Evolutionary conservation across 2,329 filamentous ascomycete species (phyloP).

Genomic region (Trichoderma semiorbis): DNA sequence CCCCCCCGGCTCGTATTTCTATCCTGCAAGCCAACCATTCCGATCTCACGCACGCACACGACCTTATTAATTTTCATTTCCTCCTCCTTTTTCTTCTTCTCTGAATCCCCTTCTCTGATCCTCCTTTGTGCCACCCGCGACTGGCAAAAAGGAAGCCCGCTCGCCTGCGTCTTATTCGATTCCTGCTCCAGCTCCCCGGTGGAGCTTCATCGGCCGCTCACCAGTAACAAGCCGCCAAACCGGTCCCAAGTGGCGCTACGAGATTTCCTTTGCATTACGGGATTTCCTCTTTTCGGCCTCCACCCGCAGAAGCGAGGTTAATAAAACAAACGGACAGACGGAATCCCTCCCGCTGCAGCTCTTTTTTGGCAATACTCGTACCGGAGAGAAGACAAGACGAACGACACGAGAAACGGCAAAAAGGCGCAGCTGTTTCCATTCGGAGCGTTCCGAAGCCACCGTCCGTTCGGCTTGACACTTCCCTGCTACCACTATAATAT

Average conservation of each 20-base stretch:
- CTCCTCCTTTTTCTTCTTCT: background rate
- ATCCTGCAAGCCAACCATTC: background rate
- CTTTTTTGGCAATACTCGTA: background rate
- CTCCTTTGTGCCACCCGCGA: background rate
- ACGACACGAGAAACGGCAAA: background rate
- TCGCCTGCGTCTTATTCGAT: background rate
- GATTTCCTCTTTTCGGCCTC: background rate
- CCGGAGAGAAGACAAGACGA: background rate
- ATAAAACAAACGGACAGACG: background rate
- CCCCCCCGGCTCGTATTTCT: background rate
- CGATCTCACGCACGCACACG: background rate
- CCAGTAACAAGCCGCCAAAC: background rate
- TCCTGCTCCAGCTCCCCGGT: background rate
- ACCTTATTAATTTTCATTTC: background rate
- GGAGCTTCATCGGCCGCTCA: background rate
- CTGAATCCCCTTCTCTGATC: background rate
- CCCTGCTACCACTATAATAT: background rate
- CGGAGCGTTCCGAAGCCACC: background rate
- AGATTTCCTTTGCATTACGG: slow-evolving; percentile 6
- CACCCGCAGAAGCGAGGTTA: background rate
- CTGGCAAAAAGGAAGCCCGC: background rate
- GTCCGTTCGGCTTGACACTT: background rate
- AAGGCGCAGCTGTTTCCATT: background rate
- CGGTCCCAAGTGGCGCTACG: slow-evolving; percentile 1
- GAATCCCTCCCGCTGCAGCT: background rate